A percentile compares a stretch with the other conserved stretches of the same genome.
Evolutionary conservation across 495 filamentous ascomycete species (phyloP).

Genomic region (Trichodelitschia bisporula): DNA sequence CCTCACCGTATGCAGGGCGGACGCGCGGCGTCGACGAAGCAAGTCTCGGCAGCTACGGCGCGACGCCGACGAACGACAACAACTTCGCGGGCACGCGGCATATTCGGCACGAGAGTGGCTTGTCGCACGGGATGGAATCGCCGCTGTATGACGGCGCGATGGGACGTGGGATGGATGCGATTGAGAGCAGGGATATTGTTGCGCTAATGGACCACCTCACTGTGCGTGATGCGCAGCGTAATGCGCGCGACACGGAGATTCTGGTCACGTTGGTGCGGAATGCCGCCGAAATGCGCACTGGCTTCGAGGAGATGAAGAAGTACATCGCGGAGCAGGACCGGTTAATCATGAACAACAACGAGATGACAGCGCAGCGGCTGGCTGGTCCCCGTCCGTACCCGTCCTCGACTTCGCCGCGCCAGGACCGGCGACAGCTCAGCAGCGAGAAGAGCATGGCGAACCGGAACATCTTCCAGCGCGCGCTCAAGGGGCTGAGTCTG

Average conservation of each 20-base stretch:
- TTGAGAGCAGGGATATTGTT: slow-evolving; percentile 92
- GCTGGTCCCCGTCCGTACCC: slow-evolving; percentile 76
- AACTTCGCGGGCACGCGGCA: slow-evolving; percentile 18
- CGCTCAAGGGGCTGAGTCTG: slow-evolving; percentile 64
- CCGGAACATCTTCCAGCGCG: slow-evolving; percentile 72
- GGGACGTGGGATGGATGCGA: slow-evolving; percentile 69
- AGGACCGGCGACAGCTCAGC: slow-evolving; percentile 25
- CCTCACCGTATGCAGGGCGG: slow-evolving; percentile 22
- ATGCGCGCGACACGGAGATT: slow-evolving; percentile 91
- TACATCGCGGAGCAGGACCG: slow-evolving; percentile 72
- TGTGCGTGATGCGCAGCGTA: slow-evolving; percentile 88
- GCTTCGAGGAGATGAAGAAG: slow-evolving; percentile 89
- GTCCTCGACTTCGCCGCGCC: slow-evolving; percentile 24
- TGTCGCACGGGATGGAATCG: slow-evolving; percentile 73
- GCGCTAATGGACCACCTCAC: slow-evolving; percentile 97
- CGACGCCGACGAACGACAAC: slow-evolving; percentile 8
- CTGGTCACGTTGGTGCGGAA: slow-evolving; percentile 80
- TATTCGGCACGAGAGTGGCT: slow-evolving; percentile 52
- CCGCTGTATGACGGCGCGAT: slow-evolving; percentile 82
- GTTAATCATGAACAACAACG: slow-evolving; percentile 56
- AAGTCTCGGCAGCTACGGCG: slow-evolving; percentile 22
- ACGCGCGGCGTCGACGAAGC: slow-evolving; percentile 30
- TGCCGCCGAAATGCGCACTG: slow-evolving; percentile 91
- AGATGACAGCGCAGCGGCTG: slow-evolving; percentile 57
- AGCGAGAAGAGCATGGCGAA: slow-evolving; percentile 42